Base-by-base conservation (phyloP, 2,329 filamentous ascomycete species). In the Talaromyces islandicus region DNA sequence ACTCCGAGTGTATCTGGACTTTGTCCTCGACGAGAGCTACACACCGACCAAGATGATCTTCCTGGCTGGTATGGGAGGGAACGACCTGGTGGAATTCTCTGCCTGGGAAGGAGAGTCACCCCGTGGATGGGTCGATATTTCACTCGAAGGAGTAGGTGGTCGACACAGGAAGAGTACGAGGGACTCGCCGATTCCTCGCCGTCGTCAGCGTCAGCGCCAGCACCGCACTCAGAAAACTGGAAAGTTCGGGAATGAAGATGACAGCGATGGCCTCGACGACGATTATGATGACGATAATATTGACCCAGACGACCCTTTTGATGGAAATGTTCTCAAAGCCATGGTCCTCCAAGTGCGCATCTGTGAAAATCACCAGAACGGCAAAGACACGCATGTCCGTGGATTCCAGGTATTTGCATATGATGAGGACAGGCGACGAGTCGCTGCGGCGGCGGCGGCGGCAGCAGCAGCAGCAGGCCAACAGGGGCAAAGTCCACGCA, bases 351-450 rank as follows among this genome's bases (percentile, higher is more conserved):
- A 97, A 74, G 87, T 97, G 69, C 87, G 90, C 66, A 88, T 99
- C 54, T 84, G 93, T 56, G 94, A 97, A 77, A 99, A 99, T 71
- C 94, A 99, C 73, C 94, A 99, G 77, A 99, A 99, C 73, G 94
- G 94, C 64, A 99, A 99, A 74, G 94, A 99, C 73, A 99, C 94
- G n/a, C 94, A 99, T 79, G 83, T 99, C 25, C 84, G 94, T 17
- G 93, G 92, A 1, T 84, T 99, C 73, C 95, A 96, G 77, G 88
- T 97, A 10, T 99, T 87, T 69, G 82, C 85, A 14, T 72, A 70
- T 30, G 78, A 81, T 62, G 76, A 79, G 54, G 70, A 66, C 51
- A 70, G 73, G 0, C 68, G 70, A 4, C 68, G 69, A 3, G 64
- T 70, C 43, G 67, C 63, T 7, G 66, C 66, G 63, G 72, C 54